Percentiles rank a stretch among this genome's conserved stretches.
phyloP scores from a whole-genome alignment of 345 rosid species.

The Brassica nigra region DNA sequence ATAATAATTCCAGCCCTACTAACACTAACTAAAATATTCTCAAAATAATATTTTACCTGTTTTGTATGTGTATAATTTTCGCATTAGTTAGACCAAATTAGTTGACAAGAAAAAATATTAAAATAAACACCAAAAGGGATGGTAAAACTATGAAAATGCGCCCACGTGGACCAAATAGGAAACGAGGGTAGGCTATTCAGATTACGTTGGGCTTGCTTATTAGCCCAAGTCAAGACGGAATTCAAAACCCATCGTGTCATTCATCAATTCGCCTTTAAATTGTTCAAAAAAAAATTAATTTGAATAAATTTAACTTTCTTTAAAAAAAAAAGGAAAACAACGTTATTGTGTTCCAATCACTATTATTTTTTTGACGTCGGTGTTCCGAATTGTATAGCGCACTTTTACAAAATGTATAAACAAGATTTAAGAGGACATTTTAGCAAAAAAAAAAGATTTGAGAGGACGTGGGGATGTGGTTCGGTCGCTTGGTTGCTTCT shows the following conservation, averaged over 20 bases:
- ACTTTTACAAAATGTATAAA: not conserved
- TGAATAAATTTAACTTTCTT: too few species aligned
- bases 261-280: conserved; percentile 9
- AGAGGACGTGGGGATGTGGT: conserved; percentile 24
- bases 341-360: not conserved
- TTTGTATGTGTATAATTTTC: not conserved
- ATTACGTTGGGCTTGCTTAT: conserved; percentile 34
- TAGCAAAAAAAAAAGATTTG: too few species aligned
- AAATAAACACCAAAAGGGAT: conserved; percentile 13
- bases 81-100: conserved; percentile 5
- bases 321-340: not conserved
- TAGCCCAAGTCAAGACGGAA: conserved; percentile 21
- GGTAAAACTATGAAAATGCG: conserved; percentile 18
- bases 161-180: conserved; percentile 32
- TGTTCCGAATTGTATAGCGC: not conserved
- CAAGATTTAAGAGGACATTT: not conserved
- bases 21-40: not conserved
- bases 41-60: not conserved
- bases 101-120: conserved; percentile 2
- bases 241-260: conserved; percentile 29
- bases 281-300: not conserved
- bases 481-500: conserved; percentile 29
- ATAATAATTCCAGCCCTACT: too few species aligned
- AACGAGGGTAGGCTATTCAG: conserved; percentile 26
- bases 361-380: not conserved